These are phyloP conservation scores for Penicillium turbatum DNA, from an alignment of 495 filamentous ascomycete species.

Conservation along the genomic window DNA sequence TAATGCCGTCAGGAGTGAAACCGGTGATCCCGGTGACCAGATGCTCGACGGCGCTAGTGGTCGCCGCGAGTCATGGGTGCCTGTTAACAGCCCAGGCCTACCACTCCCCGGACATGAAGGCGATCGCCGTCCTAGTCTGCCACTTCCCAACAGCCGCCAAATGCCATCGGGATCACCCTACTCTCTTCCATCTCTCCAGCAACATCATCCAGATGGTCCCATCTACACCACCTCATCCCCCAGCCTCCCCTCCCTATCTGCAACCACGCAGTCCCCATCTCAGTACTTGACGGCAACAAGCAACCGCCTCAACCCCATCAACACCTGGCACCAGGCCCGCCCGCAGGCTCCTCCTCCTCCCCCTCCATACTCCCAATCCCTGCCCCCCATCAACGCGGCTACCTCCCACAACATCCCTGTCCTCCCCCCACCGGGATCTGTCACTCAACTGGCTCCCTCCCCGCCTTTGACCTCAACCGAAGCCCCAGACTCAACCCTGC, in stretches of 20 bases:
- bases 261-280: slow-evolving; percentile 30
- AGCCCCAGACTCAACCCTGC: slow-evolving; percentile 24
- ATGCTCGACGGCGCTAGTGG: slow-evolving; percentile 33
- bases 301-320: slow-evolving; percentile 42
- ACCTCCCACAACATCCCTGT: slow-evolving; percentile 29
- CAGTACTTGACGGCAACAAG: slow-evolving; percentile 31
- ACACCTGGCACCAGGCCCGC: slow-evolving; percentile 37
- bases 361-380: slow-evolving; percentile 38
- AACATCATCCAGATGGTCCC: slow-evolving; percentile 39
- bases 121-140: slow-evolving; percentile 44
- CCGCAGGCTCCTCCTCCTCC: slow-evolving; percentile 36
- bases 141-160: slow-evolving; percentile 34
- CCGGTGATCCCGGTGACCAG: slow-evolving; percentile 34
- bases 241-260: slow-evolving; percentile 33
- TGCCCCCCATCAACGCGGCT: slow-evolving; percentile 39
- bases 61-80: slow-evolving; percentile 44
- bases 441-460: slow-evolving; percentile 34
- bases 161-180: slow-evolving; percentile 41
- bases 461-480: slow-evolving; percentile 37
- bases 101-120: slow-evolving; percentile 35
- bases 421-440: slow-evolving; percentile 33
- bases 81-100: slow-evolving; percentile 41
- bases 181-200: slow-evolving; percentile 39
- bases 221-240: slow-evolving; percentile 37
- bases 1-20: slow-evolving; percentile 41